Evolutionary conservation across 2,329 filamentous ascomycete genomes (phyloP).

Genomic region (Pseudogymnoascus verrucosus): DNA sequence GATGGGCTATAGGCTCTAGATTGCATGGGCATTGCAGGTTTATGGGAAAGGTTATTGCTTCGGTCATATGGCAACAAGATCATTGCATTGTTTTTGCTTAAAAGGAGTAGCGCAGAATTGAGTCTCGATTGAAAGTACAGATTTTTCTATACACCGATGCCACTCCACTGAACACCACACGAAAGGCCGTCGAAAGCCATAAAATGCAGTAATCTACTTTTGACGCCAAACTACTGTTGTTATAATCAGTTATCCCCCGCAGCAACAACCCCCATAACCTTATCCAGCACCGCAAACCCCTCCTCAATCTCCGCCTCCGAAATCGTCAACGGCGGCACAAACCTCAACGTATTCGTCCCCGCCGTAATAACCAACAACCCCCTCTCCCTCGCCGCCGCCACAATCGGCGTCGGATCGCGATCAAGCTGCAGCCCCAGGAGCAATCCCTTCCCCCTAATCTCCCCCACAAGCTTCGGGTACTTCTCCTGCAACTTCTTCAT

Average conservation of each 20-base stretch:
- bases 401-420: constrained; percentile 61
- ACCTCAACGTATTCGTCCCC: constrained; percentile 83
- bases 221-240: not conserved
- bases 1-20: not conserved
- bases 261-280: constrained; percentile 41
- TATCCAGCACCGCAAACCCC: constrained; percentile 67
- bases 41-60: not conserved
- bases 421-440: constrained; percentile 81
- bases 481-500: constrained; percentile 48
- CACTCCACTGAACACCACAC: not conserved
- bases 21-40: not conserved
- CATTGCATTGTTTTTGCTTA: not conserved
- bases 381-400: constrained; percentile 79
- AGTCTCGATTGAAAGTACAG: not conserved
- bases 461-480: constrained; percentile 65
- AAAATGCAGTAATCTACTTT: not conserved
- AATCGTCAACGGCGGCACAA: constrained; percentile 81
- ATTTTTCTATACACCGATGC: not conserved
- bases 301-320: constrained; percentile 71
- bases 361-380: constrained; percentile 88
- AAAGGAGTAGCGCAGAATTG: not conserved
- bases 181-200: not conserved
- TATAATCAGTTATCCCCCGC: not conserved
- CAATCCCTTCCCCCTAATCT: constrained; percentile 75
- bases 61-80: not conserved